A percentile compares a stretch with the other conserved stretches of the same genome.
These are phyloP conservation scores for Eucalyptus pauciflora DNA, from an alignment of 345 rosid species.

Conservation along the genomic window DNA sequence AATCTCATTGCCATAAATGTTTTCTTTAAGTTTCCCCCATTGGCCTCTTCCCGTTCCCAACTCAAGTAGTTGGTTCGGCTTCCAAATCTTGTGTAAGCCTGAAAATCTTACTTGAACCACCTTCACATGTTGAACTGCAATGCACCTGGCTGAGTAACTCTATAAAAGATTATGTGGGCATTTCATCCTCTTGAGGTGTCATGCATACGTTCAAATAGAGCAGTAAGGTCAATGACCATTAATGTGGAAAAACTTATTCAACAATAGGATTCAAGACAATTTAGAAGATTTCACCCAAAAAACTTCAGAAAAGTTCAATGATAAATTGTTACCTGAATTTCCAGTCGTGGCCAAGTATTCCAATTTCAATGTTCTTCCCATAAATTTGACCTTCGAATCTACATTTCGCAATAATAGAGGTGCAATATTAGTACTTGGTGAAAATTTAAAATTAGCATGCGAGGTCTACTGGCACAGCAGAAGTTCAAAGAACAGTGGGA, in stretches of 20 bases:
- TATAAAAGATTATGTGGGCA: too few relatives aligned
- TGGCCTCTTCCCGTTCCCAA: not conserved
- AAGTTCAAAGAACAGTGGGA: not conserved
- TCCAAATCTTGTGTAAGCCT: not conserved
- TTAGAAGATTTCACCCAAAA: too few relatives aligned
- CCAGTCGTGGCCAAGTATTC: constrained; percentile 52
- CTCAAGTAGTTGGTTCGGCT: not conserved
- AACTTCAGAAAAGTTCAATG: not conserved
- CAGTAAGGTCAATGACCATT: too few relatives aligned
- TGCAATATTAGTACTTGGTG: not conserved
- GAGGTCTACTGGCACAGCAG: not conserved
- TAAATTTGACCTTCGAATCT: constrained; percentile 92
- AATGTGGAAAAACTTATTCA: too few relatives aligned
- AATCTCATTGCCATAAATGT: not conserved
- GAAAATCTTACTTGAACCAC: not conserved
- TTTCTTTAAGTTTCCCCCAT: not conserved
- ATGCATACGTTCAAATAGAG: too few relatives aligned
- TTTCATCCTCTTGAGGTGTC: too few relatives aligned
- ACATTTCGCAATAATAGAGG: not conserved
- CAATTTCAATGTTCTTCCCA: constrained; percentile 77
- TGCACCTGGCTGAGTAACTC: not conserved
- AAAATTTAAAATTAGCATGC: too few relatives aligned
- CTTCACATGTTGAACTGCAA: not conserved
- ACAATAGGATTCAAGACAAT: too few relatives aligned
- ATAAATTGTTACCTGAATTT: constrained; percentile 38